Conservation (phyloP, 192 early-diverging fungal genomes). For the Haplosporangium gracile region DNA sequence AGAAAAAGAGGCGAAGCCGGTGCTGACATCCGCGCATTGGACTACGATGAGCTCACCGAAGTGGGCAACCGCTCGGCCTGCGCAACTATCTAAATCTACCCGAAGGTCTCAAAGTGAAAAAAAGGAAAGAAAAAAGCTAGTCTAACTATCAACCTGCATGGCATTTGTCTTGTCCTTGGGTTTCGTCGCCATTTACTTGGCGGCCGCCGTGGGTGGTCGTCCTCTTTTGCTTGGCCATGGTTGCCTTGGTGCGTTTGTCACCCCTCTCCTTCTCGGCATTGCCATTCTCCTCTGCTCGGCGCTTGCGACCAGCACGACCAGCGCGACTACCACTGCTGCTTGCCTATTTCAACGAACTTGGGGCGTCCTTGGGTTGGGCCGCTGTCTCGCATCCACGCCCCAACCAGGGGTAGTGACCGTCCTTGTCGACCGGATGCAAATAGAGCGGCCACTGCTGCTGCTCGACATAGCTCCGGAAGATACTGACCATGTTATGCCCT, state of each 20-base stretch:
- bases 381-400: background rate
- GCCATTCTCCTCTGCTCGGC: background rate
- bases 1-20: background rate
- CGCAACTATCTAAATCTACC: slow-evolving; percentile 12
- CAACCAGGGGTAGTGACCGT: slow-evolving; percentile 18
- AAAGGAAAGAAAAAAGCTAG: background rate
- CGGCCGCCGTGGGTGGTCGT: background rate
- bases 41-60: slow-evolving; percentile 11
- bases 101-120: slow-evolving; percentile 6
- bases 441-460: slow-evolving; percentile 13
- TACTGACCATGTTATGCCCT: slow-evolving; percentile 10
- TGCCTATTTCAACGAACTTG: slow-evolving; percentile 11
- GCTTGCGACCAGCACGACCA: slow-evolving; percentile 10
- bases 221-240: slow-evolving; percentile 14
- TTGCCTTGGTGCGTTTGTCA: slow-evolving; percentile 13
- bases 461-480: slow-evolving; percentile 7
- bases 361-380: slow-evolving; percentile 3
- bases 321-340: slow-evolving; percentile 10
- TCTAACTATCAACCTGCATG: slow-evolving; percentile 2
- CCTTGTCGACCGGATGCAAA: slow-evolving; percentile 13
- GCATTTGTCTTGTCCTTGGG: slow-evolving; percentile 11
- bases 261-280: slow-evolving; percentile 6
- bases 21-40: background rate
- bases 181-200: background rate
- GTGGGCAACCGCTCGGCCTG: slow-evolving; percentile 1